Evolutionary conservation across 306 rosid species (phyloP), one percentile per base, ranked within the genome.

Genomic region (Albizia julibrissin): DNA sequence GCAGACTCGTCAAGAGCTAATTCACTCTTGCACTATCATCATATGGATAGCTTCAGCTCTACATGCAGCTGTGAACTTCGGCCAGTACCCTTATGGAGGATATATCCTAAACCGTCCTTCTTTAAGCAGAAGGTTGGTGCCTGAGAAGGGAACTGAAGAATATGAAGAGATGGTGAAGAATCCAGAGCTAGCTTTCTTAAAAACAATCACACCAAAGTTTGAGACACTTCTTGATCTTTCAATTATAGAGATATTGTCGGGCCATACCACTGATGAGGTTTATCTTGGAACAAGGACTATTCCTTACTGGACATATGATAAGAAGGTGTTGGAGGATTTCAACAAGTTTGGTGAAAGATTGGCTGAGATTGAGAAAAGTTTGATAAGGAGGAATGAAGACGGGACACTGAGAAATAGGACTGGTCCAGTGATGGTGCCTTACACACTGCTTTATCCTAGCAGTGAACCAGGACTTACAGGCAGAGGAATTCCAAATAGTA

Each of bases 31-130:
- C 49, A 37, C 49, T n/a, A 68, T 68, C 5, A 21, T 68, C 73
- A 68, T 68, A 19, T 68, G 73, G 73, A 39, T n/a, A 19, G 44
- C 73, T 21, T 68, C 73, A 4, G 73, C 73, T 12, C 49, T 68
- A 0, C 73, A 68, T 68, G 73, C 73, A 9, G 73, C 73, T 19
- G 18, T 68, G 1, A 68, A 68, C 21, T 68, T 68, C 10, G 72
- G 72, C 3, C 72, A 67, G 7, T 67, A 16, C 12, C 72, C 72
- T 34, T 67, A 34, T 34, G 72, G 72, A 18, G 72, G 72, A 1
- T 67, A 67, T 18, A 34, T 34, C 15, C 26, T 67, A 8, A 67
- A 67, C 14, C 72, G 72, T 19, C 72, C 72, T 16, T 9, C 46
- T 19, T 26, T 67, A 12, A 68, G 73, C 9, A 37, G 73, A 39